Conservation (phyloP, 2,329 filamentous ascomycete species). For the Elsinoe batatas region DNA sequence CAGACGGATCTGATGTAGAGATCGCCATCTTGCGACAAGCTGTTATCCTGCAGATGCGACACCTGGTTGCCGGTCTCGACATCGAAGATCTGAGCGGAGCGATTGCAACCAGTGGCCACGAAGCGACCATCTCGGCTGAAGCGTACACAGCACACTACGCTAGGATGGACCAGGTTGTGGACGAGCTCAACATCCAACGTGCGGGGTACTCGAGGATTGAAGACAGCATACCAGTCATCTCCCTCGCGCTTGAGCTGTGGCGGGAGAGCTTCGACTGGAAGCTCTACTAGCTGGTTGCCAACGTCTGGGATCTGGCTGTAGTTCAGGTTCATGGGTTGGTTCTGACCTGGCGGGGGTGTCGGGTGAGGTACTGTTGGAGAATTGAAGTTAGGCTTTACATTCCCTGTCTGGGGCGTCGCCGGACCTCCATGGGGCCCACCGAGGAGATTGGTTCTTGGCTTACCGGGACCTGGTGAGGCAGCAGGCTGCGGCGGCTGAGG, state of each 20-base stretch:
- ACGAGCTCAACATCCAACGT: slow-evolving; percentile 88
- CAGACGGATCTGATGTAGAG: slow-evolving; percentile 96
- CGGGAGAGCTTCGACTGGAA: slow-evolving; percentile 77
- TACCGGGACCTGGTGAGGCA: slow-evolving; percentile 75
- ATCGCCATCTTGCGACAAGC: slow-evolving; percentile 77
- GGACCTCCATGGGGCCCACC: slow-evolving; percentile 50
- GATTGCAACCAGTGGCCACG: slow-evolving; percentile 92
- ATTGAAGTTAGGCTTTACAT: slow-evolving; percentile 75
- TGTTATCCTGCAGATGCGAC: slow-evolving; percentile 81
- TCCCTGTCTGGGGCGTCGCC: slow-evolving; percentile 86
- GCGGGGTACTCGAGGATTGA: slow-evolving; percentile 84
- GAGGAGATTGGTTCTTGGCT: slow-evolving; percentile 51
- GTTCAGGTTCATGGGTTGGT: slow-evolving; percentile 25
- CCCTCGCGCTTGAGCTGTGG: slow-evolving; percentile 81
- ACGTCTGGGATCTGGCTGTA: slow-evolving; percentile 22
- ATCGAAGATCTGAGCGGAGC: slow-evolving; percentile 98
- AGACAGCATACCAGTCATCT: slow-evolving; percentile 90
- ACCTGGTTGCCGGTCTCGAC: slow-evolving; percentile 79
- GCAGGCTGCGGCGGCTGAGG: slow-evolving; percentile 75
- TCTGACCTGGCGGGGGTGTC: slow-evolving; percentile 48
- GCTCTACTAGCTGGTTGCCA: slow-evolving; percentile 67
- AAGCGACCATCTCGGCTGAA: slow-evolving; percentile 95
- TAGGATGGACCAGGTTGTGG: slow-evolving; percentile 86
- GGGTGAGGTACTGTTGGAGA: slow-evolving; percentile 85
- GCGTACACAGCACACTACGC: slow-evolving; percentile 93